phyloP scores from a whole-genome alignment of 108 stramenopile genomes.

The Aurantiochytrium sp. region DNA sequence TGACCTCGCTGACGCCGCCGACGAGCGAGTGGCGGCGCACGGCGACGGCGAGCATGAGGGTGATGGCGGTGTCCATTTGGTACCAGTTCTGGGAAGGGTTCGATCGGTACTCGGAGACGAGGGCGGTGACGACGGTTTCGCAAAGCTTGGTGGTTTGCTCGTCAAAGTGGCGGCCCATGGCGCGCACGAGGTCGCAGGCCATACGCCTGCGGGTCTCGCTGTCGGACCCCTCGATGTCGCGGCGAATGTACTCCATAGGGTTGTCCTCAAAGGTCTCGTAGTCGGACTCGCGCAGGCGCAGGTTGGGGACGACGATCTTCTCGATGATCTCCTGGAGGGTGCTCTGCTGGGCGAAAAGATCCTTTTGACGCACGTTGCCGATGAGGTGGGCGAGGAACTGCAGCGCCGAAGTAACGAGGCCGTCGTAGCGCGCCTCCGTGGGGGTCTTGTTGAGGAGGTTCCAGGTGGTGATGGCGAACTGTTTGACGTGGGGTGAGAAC shows the following conservation, averaged over 20 bases:
- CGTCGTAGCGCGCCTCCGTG: slow-evolving; percentile 73
- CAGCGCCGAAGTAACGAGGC: slow-evolving; percentile 79
- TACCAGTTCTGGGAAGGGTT: slow-evolving; percentile 70
- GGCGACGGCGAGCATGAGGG: slow-evolving; percentile 83
- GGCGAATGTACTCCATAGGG: slow-evolving; percentile 85
- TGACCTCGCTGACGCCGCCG: slow-evolving; percentile 78
- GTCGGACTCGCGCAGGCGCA: slow-evolving; percentile 74
- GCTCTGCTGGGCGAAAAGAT: slow-evolving; percentile 69
- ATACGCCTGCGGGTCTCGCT: slow-evolving; percentile 84
- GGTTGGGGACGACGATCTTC: slow-evolving; percentile 88
- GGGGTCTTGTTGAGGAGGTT: slow-evolving; percentile 72
- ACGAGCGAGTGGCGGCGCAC: slow-evolving; percentile 71
- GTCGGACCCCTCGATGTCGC: slow-evolving; percentile 92
- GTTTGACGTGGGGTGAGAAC: slow-evolving; percentile 69
- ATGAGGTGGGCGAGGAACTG: slow-evolving; percentile 80
- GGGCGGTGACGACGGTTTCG: slow-evolving; percentile 66
- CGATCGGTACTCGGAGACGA: slow-evolving; percentile 68
- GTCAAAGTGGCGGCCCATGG: slow-evolving; percentile 88
- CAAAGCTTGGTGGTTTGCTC: slow-evolving; percentile 74
- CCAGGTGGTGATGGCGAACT: slow-evolving; percentile 81
- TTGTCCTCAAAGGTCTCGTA: slow-evolving; percentile 91
- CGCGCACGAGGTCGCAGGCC: slow-evolving; percentile 80
- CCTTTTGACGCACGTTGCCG: slow-evolving; percentile 75
- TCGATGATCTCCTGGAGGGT: slow-evolving; percentile 80
- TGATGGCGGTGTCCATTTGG: slow-evolving; percentile 88